phyloP scores from a whole-genome alignment of 2,329 filamentous ascomycete genomes.

The Fusarium abutilonis region DNA sequence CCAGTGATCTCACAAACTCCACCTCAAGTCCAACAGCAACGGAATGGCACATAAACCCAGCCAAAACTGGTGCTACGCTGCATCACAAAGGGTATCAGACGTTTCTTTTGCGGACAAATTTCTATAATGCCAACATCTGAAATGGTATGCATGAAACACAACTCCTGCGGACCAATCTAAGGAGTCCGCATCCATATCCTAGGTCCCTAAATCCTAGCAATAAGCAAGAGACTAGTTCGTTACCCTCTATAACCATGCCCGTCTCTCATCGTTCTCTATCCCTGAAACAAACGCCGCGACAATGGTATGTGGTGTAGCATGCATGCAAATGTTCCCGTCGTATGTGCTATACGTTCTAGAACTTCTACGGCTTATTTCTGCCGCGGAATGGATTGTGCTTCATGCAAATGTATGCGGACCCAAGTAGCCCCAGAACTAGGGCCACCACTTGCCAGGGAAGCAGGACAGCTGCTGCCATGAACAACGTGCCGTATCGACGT shows the following conservation, averaged over 20 bases:
- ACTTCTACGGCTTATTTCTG: constrained; percentile 32
- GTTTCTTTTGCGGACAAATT: constrained; percentile 17
- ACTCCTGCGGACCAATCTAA: constrained; percentile 35
- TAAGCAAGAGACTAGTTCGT: constrained; percentile 17
- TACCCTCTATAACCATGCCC: constrained; percentile 14
- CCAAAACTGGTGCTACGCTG: neutral
- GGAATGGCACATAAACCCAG: neutral
- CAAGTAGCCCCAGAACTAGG: constrained; percentile 50
- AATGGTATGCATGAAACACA: constrained; percentile 24
- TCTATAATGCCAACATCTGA: constrained; percentile 40
- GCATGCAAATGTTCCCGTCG: constrained; percentile 15
- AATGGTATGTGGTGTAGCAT: constrained; percentile 44
- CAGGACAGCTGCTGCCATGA: constrained; percentile 58
- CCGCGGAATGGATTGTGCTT: constrained; percentile 41
- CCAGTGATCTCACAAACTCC: neutral
- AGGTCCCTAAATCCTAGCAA: constrained; percentile 13
- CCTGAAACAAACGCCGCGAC: constrained; percentile 46
- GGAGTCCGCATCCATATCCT: constrained; percentile 19
- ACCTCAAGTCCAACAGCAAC: neutral
- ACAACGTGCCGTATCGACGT: constrained; percentile 55
- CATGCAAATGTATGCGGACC: constrained; percentile 55
- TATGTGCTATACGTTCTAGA: constrained; percentile 42
- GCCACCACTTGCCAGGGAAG: constrained; percentile 57
- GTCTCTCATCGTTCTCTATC: constrained; percentile 24
- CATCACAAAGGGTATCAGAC: neutral